phyloP scores from a whole-genome alignment of 345 rosid genomes.

The Brassica incana region DNA sequence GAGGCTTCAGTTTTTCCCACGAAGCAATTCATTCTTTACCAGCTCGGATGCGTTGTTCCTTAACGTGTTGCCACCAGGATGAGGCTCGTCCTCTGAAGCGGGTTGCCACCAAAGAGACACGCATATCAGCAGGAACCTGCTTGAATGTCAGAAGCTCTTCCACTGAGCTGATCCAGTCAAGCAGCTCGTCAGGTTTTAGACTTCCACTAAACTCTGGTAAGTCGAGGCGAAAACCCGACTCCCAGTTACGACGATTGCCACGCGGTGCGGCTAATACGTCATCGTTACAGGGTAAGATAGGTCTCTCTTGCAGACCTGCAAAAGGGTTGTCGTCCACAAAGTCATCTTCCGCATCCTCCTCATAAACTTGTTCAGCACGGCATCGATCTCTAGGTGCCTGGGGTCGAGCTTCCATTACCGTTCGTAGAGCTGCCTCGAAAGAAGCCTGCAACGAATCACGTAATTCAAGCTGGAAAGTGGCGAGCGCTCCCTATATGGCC shows the following conservation, averaged over 20 bases:
- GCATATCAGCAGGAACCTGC: neutral
- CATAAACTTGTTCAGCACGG: too few relatives aligned
- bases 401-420: too few relatives aligned
- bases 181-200: neutral
- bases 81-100: neutral
- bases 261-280: neutral
- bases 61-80: neutral
- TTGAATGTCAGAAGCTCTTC: neutral
- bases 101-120: neutral
- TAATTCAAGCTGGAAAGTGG: too few relatives aligned
- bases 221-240: neutral
- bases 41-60: neutral
- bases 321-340: too few relatives aligned
- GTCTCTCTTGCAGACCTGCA: too few relatives aligned
- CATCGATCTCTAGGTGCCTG: too few relatives aligned
- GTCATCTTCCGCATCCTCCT: too few relatives aligned
- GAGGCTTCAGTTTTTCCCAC: neutral
- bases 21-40: neutral
- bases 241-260: neutral
- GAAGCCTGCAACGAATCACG: too few relatives aligned
- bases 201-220: neutral
- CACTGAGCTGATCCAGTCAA: neutral
- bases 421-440: too few relatives aligned
- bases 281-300: too few relatives aligned
- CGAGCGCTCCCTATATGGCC: conserved; percentile 40